These are phyloP conservation scores for Eimeria zaria DNA, from an alignment of 169 alveolate genomes.

Conservation along the genomic window DNA sequence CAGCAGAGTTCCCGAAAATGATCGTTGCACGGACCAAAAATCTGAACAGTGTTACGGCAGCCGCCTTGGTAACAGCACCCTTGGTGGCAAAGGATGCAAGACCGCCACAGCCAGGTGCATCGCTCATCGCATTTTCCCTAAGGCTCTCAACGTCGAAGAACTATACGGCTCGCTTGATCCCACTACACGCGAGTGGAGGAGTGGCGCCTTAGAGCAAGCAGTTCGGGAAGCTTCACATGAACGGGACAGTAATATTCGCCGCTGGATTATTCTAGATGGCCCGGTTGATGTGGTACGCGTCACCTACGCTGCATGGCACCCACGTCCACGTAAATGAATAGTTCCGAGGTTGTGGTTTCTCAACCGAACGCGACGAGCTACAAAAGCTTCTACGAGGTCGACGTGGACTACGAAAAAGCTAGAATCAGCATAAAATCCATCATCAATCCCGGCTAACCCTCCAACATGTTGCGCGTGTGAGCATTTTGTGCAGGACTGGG, in stretches of 20 bases:
- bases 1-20: constrained; percentile 92
- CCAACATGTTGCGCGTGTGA: not conserved
- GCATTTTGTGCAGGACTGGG: constrained; percentile 90
- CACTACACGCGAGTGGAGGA: constrained; percentile 95
- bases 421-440: not conserved
- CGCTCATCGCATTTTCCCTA: constrained; percentile 43
- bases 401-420: not conserved
- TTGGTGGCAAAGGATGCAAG: constrained; percentile 47
- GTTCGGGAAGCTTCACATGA: constrained; percentile 91
- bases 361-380: not conserved
- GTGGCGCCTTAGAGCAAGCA: constrained; percentile 94
- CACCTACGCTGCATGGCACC: not conserved
- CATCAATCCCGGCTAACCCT: not conserved
- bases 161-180: constrained; percentile 95
- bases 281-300: constrained; percentile 97
- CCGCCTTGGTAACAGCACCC: not conserved
- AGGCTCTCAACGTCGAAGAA: constrained; percentile 88
- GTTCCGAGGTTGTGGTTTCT: not conserved
- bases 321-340: not conserved
- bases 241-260: constrained; percentile 87
- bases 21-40: not conserved
- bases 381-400: not conserved
- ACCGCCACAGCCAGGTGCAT: not conserved
- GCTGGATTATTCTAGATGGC: constrained; percentile 98
- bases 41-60: not conserved